Evolutionary conservation across 1,284 basidiomycete species (phyloP).

Genomic region (Neonothopanus nambi): DNA sequence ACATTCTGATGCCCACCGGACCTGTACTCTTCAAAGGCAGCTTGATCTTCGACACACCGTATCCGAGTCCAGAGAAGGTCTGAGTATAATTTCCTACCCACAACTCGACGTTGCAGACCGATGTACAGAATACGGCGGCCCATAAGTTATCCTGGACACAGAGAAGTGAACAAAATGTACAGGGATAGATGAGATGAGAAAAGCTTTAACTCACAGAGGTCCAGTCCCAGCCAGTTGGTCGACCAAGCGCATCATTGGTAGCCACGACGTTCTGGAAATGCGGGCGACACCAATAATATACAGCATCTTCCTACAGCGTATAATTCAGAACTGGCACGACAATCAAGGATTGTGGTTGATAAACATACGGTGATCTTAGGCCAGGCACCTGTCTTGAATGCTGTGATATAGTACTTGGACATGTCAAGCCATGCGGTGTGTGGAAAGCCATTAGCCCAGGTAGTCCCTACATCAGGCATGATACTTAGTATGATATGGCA

Average conservation of each 20-base stretch:
- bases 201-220: constrained; percentile 31
- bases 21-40: constrained; percentile 1
- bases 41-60: constrained; percentile 39
- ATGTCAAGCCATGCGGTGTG: constrained; percentile 47
- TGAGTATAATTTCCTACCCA: constrained; percentile 35
- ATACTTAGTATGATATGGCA: not conserved
- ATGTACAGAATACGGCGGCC: constrained; percentile 53
- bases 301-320: constrained; percentile 44
- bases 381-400: constrained; percentile 66
- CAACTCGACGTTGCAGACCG: constrained; percentile 46
- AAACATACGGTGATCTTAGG: constrained; percentile 47
- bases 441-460: constrained; percentile 35
- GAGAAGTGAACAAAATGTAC: not conserved
- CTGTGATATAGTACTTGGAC: constrained; percentile 55
- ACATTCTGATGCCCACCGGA: constrained; percentile 5
- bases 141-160: constrained; percentile 40
- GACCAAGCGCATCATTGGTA: constrained; percentile 33
- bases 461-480: constrained; percentile 25
- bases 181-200: not conserved
- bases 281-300: constrained; percentile 64
- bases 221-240: constrained; percentile 45
- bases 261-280: constrained; percentile 50
- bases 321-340: not conserved
- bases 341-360: no score
- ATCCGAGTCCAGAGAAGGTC: constrained; percentile 31